Evolutionary conservation across 495 filamentous ascomycete species (phyloP), one percentile per base, ranked within the genome.

Genomic region (Cercophora newfieldiana): DNA sequence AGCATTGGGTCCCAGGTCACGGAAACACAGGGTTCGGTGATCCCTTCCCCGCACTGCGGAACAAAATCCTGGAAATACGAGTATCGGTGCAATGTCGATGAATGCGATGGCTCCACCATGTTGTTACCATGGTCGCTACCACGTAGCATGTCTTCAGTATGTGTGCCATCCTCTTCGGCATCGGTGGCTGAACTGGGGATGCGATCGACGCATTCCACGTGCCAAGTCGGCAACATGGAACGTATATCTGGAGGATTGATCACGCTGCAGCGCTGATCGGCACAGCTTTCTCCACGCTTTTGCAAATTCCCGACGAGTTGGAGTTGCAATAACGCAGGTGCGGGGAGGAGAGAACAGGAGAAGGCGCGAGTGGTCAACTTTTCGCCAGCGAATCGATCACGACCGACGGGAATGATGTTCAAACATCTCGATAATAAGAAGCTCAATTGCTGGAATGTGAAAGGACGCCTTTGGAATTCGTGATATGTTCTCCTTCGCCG

Each of bases 161-260:
- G 44, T 49, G 16, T 14, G 44, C 44, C 44, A 7, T n/a, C n/a
- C n/a, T n/a, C n/a, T n/a, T 55, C 22, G 51, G 7, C 14, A 55
- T 55, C 51, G 51, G 51, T 55, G 51, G 51, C 51, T 55, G 51
- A 55, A 55, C 51, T 55, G 51, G 51, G 51, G 51, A 55, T 26
- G 26, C 51, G 51, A 55, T 55, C 51, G 51, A 55, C 51, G 21
- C 22, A 14, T 44, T 44, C 51, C 51, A 53, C 21, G 26, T 55
- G 51, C 51, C 22, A 24, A 55, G 51, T 2, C 37, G 37, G 37
- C 4, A 44, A 44, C 37, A 44, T 44, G 37, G 37, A 44, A 44
- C n/a, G 12, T 4, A 6, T 44, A 16, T 44, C 18, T 44, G 12
- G 3, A 8, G 37, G 37, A 44, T 6, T 44, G 37, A 44, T 44